Evolutionary conservation across 2,329 filamentous ascomycete genomes (phyloP).

Genomic region (Pseudogymnoascus sp.): DNA sequence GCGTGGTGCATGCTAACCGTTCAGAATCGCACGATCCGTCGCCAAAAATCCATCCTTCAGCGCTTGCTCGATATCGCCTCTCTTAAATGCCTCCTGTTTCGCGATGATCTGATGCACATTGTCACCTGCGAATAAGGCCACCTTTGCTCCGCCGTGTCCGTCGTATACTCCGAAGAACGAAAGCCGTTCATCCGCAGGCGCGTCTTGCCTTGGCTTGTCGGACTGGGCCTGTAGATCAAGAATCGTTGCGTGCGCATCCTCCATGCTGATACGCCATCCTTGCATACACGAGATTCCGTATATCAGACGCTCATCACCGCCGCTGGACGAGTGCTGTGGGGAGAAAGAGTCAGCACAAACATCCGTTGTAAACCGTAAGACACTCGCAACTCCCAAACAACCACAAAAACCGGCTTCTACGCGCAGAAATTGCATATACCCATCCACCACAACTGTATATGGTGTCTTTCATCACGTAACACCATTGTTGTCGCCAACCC

Average conservation of each 20-base stretch:
- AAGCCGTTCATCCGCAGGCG: constrained; percentile 62
- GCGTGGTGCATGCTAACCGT: constrained; percentile 52
- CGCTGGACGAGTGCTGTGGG: constrained; percentile 71
- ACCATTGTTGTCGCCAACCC: neutral
- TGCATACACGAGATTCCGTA: constrained; percentile 98
- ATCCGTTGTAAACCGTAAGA: neutral
- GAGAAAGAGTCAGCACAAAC: constrained; percentile 14
- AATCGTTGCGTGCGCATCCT: constrained; percentile 85
- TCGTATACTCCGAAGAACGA: constrained; percentile 98
- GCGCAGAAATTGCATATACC: neutral
- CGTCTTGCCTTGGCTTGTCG: constrained; percentile 44
- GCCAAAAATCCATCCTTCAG: constrained; percentile 96
- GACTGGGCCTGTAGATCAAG: constrained; percentile 70
- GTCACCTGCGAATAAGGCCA: constrained; percentile 85
- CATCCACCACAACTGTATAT: neutral
- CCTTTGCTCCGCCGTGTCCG: constrained; percentile 94
- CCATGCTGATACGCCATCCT: constrained; percentile 99
- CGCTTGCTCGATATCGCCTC: constrained; percentile 87
- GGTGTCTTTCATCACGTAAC: neutral
- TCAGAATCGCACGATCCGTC: constrained; percentile 90
- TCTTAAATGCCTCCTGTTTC: constrained; percentile 89
- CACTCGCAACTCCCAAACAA: neutral
- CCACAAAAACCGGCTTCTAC: neutral
- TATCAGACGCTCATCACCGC: constrained; percentile 85
- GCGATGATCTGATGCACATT: constrained; percentile 90